Percentiles rank a stretch among this genome's conserved stretches.
Conservation (phyloP, 169 alveolate species). For the Plasmodium chabaudi region DNA sequence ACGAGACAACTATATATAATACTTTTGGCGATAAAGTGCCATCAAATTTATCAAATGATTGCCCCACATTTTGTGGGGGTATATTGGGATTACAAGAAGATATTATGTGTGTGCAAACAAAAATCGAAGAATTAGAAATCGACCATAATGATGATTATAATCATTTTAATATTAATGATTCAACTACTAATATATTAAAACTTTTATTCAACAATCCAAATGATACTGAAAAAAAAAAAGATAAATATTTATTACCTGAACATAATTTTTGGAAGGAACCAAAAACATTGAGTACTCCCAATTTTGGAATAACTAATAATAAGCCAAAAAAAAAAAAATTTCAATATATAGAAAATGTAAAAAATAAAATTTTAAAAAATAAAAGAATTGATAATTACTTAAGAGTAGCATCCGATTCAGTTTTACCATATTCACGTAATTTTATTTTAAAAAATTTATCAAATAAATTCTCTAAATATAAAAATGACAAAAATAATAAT, state of each 20-base stretch:
- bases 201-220: slow-evolving; percentile 56
- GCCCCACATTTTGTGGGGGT: slow-evolving; percentile 73
- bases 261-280: slow-evolving; percentile 74
- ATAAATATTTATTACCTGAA: slow-evolving; percentile 61
- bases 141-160: slow-evolving; percentile 41
- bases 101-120: slow-evolving; percentile 71
- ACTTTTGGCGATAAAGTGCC: slow-evolving; percentile 65
- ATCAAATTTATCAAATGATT: slow-evolving; percentile 48
- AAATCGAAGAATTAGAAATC: slow-evolving; percentile 65
- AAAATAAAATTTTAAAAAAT: slow-evolving; percentile 38
- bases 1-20: slow-evolving; percentile 60
- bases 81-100: slow-evolving; percentile 65
- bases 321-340: slow-evolving; percentile 37
- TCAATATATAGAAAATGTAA: slow-evolving; percentile 50
- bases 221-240: slow-evolving; percentile 52
- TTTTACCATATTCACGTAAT: slow-evolving; percentile 48
- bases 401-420: slow-evolving; percentile 70
- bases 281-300: slow-evolving; percentile 68
- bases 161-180: slow-evolving; percentile 59
- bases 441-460: slow-evolving; percentile 40
- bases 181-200: slow-evolving; percentile 56
- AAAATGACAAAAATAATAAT: not conserved
- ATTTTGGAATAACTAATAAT: slow-evolving; percentile 48
- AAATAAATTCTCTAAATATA: slow-evolving; percentile 9
- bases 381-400: slow-evolving; percentile 46